phyloP scores from a whole-genome alignment of 2,329 filamentous ascomycete species.

The Xylaria sp. region DNA sequence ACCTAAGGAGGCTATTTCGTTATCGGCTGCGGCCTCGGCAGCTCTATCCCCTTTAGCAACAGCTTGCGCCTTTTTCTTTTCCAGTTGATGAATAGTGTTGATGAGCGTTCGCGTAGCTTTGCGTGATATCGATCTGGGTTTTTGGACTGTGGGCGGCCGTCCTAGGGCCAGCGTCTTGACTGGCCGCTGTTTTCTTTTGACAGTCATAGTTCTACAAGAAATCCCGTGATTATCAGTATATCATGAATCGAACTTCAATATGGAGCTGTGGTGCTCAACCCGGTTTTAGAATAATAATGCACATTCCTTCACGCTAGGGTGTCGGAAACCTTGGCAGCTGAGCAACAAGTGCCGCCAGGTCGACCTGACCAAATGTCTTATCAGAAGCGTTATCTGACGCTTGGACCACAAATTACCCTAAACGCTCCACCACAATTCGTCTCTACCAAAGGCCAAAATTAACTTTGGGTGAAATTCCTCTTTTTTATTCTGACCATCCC shows the following conservation, averaged over 20 bases:
- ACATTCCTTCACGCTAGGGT: too few relatives aligned
- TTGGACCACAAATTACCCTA: conserved; percentile 36
- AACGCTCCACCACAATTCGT: conserved; percentile 37
- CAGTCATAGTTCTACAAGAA: conserved; percentile 53
- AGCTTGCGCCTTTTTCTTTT: conserved; percentile 70
- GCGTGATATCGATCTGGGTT: conserved; percentile 68
- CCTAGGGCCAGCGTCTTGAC: conserved; percentile 61
- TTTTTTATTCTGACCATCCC: conserved; percentile 25
- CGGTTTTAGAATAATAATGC: too few relatives aligned
- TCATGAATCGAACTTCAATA: neutral
- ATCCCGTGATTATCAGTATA: neutral
- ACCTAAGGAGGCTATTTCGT: conserved; percentile 67
- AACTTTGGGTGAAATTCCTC: conserved; percentile 28
- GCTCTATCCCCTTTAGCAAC: conserved; percentile 62
- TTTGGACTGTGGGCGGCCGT: conserved; percentile 65
- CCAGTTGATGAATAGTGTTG: conserved; percentile 71
- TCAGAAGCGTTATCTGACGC: conserved; percentile 32
- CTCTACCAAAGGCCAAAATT: conserved; percentile 34
- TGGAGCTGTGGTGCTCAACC: neutral
- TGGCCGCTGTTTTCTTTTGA: conserved; percentile 59
- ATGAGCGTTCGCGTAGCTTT: conserved; percentile 73
- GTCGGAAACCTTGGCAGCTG: neutral
- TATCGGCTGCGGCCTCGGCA: conserved; percentile 58
- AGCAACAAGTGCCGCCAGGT: neutral
- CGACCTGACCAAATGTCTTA: conserved; percentile 14